phyloP scores from a whole-genome alignment of 177 flowering plant species.

The Vitis hybrid region DNA sequence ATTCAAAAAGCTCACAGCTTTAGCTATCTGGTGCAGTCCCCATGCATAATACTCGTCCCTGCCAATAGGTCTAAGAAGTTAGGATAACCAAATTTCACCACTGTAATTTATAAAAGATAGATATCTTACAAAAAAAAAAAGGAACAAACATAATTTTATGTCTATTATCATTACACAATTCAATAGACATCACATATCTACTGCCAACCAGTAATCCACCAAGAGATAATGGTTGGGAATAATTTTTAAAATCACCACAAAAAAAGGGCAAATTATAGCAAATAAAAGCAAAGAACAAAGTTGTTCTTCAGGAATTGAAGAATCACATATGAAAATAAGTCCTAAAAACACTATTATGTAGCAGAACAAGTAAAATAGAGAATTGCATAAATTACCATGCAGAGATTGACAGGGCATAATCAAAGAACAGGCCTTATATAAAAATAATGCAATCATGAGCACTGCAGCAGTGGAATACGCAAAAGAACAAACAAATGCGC shows the following conservation, averaged over 20 bases:
- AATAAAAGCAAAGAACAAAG: too few species aligned
- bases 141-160: not conserved
- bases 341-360: too few species aligned
- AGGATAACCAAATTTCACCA: not conserved
- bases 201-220: too few species aligned
- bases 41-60: constrained; percentile 97
- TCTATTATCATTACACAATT: too few species aligned
- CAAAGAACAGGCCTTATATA: not conserved
- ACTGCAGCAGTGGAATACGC: not conserved
- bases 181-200: too few species aligned
- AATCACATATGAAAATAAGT: too few species aligned
- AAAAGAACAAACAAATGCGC: not conserved
- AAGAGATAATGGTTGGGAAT: too few species aligned
- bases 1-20: constrained; percentile 98
- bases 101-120: not conserved
- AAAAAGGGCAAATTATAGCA: too few species aligned
- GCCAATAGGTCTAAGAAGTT: constrained; percentile 18
- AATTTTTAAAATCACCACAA: too few species aligned
- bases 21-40: constrained; percentile 94
- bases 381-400: not conserved
- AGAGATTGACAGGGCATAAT: not conserved
- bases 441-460: not conserved
- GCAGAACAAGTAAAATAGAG: not conserved
- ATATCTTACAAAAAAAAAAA: not conserved
- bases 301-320: too few species aligned